Conservation (phyloP, 768 basidiomycete species). For the Leccinellum luteum region DNA sequence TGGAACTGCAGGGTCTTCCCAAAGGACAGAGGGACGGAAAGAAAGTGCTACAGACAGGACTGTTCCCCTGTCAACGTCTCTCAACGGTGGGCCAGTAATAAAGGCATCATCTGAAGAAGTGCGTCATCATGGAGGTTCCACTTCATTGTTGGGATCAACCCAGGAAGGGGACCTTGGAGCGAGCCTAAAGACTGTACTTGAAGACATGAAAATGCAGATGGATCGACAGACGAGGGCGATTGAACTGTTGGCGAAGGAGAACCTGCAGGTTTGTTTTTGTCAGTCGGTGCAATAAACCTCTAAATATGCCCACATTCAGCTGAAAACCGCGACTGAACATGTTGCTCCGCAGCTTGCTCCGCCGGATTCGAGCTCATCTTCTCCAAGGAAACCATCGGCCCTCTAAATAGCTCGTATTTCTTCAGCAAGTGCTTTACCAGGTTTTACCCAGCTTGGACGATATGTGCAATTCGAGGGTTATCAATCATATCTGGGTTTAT, state of each 20-base stretch:
- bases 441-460: neutral
- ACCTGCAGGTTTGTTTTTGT: conserved; percentile 38
- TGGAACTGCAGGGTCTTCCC: conserved; percentile 9
- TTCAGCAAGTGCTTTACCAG: neutral
- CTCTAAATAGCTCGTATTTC: neutral
- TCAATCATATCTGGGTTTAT: neutral
- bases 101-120: conserved; percentile 12
- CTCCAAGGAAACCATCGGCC: conserved; percentile 16
- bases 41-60: conserved; percentile 13
- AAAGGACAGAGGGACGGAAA: conserved; percentile 11
- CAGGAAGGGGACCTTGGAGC: conserved; percentile 21
- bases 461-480: neutral
- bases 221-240: conserved; percentile 47
- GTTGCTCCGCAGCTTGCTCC: neutral
- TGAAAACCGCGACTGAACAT: conserved; percentile 18
- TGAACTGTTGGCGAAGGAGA: conserved; percentile 44
- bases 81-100: conserved; percentile 5
- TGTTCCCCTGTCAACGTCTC: conserved; percentile 3
- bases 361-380: conserved; percentile 12
- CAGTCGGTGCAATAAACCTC: neutral
- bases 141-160: conserved; percentile 14
- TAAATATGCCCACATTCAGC: conserved; percentile 9
- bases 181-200: conserved; percentile 36
- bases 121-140: conserved; percentile 9
- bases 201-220: conserved; percentile 47